Evolutionary conservation across 2,329 filamentous ascomycete genomes (phyloP).

Genomic region (Meredithiella fracta): DNA sequence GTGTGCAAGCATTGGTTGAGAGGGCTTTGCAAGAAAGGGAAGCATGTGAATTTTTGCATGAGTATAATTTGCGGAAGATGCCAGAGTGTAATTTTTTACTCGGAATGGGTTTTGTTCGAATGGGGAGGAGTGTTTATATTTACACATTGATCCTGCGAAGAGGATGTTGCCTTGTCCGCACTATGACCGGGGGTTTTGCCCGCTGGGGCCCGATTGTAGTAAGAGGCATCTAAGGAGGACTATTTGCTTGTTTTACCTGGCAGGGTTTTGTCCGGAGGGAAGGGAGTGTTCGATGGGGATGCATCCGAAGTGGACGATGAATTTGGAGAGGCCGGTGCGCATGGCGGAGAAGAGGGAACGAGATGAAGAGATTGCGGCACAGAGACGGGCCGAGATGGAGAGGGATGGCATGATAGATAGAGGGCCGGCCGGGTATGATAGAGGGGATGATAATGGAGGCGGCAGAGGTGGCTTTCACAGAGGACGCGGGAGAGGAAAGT

Average conservation of each 20-base stretch:
- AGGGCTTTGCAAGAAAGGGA: conserved; percentile 96
- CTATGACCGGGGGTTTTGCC: conserved; percentile 91
- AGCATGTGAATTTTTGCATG: conserved; percentile 92
- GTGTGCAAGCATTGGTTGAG: conserved; percentile 99
- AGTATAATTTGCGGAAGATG: conserved; percentile 97
- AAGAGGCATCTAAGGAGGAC: conserved; percentile 76
- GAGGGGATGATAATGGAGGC: conserved; percentile 19
- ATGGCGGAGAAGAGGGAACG: conserved; percentile 47
- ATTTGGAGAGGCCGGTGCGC: conserved; percentile 58
- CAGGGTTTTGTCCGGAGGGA: conserved; percentile 84
- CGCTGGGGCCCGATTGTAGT: conserved; percentile 69
- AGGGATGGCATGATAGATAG: conserved; percentile 8
- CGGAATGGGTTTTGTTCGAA: conserved; percentile 90
- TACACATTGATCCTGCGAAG: conserved; percentile 72
- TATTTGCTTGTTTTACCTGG: conserved; percentile 72
- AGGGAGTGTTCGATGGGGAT: conserved; percentile 60
- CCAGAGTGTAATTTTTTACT: conserved; percentile 96
- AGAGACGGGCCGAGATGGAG: conserved; percentile 20
- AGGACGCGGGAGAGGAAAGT: conserved; percentile 25
- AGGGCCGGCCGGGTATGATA: conserved; percentile 23
- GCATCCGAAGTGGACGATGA: conserved; percentile 66
- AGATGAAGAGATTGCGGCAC: conserved; percentile 26
- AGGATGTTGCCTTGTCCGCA: conserved; percentile 70
- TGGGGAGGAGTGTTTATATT: conserved; percentile 88
- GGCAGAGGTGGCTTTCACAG: conserved; percentile 20